Evolutionary conservation across 140 eudicot genomes (phyloP), one percentile per base, ranked within the genome.

Genomic region (Flaveria floridana): DNA sequence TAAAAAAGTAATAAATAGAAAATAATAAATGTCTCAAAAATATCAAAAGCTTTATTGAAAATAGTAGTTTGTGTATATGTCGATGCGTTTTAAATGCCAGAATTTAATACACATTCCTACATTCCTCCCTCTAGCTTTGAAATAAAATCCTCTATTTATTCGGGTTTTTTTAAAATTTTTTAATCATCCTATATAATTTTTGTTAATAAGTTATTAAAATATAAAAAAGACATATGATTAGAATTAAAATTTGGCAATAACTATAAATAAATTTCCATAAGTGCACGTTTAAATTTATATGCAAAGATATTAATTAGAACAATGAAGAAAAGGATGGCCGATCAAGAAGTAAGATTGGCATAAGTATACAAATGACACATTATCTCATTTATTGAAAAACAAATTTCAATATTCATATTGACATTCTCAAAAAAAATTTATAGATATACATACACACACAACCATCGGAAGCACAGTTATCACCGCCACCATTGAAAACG

Each of bases 71-170:
- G 81, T 56, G 76, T 68, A 12, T 68, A 57, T 16, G 52, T 58
- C 21, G 63, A 23, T 68, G 61, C 37, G 7, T 30, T 71, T 21
- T 63, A 21, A 63, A 79, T 72, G 73, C 69, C 51, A n/a, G 78
- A 66, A 64, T 72, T 65, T 23, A 16, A 64, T 78, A 78, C 14
- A 68, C 81, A 77, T 77, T 77, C 75, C 48, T 21, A 34, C 41
- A 34, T 34, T 34, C 23, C 12, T 8, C 50, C 13, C 30, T 52
- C 65, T 14, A 52, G 1, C 11, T 73, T 23, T 23, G 9, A n/a
- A 12, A 18, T 1, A 16, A 19, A 0, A 56, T 18, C 18, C 44
- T 9, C 28, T 2, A 58, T 20, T 34, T 58, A 21, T 58, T 20
- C 34, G 4, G 13, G 10, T 10, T 34, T 30, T 30, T 34, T 37